Base-by-base conservation (phyloP, 768 basidiomycete genomes). In the Melanogaster broomeanus region DNA sequence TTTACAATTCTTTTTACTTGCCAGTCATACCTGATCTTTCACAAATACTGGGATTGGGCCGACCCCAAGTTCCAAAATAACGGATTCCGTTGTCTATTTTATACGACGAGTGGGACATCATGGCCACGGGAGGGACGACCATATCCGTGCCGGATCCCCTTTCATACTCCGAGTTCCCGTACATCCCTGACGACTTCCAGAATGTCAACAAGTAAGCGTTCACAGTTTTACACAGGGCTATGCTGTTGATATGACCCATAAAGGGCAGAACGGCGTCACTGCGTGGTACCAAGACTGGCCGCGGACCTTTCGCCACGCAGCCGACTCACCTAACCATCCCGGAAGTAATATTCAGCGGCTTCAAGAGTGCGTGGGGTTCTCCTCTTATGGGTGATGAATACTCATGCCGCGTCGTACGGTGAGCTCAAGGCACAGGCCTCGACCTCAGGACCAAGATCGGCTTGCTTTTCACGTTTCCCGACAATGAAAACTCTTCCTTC, bases 31-130 rank as follows among this genome's bases (percentile, higher is more conserved):
- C n/a, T 52, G 41, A 53, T 39, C 31, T n/a, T 39, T 4, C 16
- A 13, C 45, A 67, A 60, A 30, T 66, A 60, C 45, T 67, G 66
- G 63, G 63, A 68, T 44, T 68, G 66, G 65, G 66, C 58, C 2
- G 65, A 55, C 22, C 56, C 53, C 9, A 47, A 42, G 46, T 55
- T 63, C 11, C 45, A 52, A 9, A 19, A 35, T 19, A 39, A 60
- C 13, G 63, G 66, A 3, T 33, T 67, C 6, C 60, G 62, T 7
- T 41, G 60, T 34, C 45, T 67, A 3, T 56, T 65, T n/a, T 55
- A 53, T 31, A 19, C 2, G 45, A 67, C 0, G 48, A 52, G 11
- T 24, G 67, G 27, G 13, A 34, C 3, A 44, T 65, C 19, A 12
- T 40, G 27, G 42, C 44, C 24, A 16, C 44, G 6, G 54, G 49